A percentile compares a stretch with the other conserved stretches of the same genome.
phyloP scores from a whole-genome alignment of 2,329 filamentous ascomycete species.

The Arthrobotrys megalospora region DNA sequence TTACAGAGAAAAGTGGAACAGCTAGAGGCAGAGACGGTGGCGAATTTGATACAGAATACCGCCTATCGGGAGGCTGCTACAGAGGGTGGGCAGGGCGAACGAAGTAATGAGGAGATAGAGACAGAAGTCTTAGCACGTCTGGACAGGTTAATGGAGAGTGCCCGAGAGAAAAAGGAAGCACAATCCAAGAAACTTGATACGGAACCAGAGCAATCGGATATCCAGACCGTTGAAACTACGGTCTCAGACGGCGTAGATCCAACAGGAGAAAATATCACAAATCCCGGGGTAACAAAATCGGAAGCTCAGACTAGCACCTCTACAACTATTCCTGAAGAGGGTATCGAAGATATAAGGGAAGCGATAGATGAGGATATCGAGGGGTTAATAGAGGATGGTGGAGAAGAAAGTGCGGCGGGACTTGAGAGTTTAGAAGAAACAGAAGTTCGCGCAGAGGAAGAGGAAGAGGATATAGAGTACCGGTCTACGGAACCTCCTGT shows the following conservation, averaged over 20 bases:
- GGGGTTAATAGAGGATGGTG: not conserved
- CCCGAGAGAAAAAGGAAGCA: not conserved
- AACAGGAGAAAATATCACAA: not conserved
- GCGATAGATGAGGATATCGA: not conserved
- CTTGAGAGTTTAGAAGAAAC: not conserved
- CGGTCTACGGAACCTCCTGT: conserved; percentile 45
- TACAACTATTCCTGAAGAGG: not conserved
- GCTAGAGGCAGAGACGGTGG: conserved; percentile 12
- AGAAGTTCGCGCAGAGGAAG: conserved; percentile 14
- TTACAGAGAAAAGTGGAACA: conserved; percentile 17
- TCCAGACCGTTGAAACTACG: not conserved
- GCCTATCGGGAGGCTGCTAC: not conserved
- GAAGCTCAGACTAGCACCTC: not conserved
- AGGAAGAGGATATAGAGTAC: conserved; percentile 60
- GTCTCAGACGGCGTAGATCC: not conserved
- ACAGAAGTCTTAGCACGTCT: not conserved
- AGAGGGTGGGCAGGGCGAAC: not conserved
- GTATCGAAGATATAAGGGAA: not conserved
- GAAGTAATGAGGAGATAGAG: not conserved
- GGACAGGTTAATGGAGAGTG: conserved; percentile 7
- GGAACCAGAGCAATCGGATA: not conserved
- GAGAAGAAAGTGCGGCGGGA: conserved; percentile 7
- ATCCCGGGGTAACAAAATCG: not conserved
- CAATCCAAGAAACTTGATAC: not conserved
- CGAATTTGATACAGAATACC: conserved; percentile 3